A percentile compares a stretch with the other conserved stretches of the same genome.
Conservation (phyloP, 2,329 filamentous ascomycete genomes). For the Neofusicoccum sp. region DNA sequence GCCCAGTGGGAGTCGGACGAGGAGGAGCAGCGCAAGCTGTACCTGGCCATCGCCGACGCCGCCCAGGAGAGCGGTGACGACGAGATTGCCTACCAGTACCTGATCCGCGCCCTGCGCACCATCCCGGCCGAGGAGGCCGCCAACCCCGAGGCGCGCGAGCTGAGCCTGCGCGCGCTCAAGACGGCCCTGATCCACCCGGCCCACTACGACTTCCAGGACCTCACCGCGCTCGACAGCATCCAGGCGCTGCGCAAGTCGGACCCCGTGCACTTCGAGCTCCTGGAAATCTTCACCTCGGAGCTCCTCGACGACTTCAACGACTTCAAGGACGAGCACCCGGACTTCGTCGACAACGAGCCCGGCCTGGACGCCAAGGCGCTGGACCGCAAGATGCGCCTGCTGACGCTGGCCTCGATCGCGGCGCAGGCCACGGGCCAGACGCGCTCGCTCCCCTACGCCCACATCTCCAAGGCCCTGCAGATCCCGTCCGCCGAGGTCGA, state of each 20-base stretch:
- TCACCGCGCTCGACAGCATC: conserved; percentile 70
- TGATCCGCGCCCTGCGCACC: conserved; percentile 72
- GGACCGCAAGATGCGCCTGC: conserved; percentile 91
- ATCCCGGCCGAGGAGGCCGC: conserved; percentile 62
- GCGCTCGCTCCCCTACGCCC: conserved; percentile 83
- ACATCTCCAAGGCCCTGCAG: conserved; percentile 81
- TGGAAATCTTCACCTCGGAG: conserved; percentile 93
- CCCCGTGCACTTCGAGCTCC: conserved; percentile 81
- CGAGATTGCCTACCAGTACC: conserved; percentile 72
- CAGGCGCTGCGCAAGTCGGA: conserved; percentile 85
- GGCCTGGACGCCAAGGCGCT: conserved; percentile 69
- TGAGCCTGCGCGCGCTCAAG: conserved; percentile 64
- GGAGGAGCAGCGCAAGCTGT: conserved; percentile 81
- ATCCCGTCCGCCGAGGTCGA: conserved; percentile 83
- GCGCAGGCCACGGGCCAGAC: conserved; percentile 67
- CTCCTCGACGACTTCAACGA: conserved; percentile 93
- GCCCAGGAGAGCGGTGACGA: conserved; percentile 76
- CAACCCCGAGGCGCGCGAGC: conserved; percentile 54
- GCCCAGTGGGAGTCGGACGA: conserved; percentile 76
- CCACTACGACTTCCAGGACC: conserved; percentile 71
- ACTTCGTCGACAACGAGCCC: conserved; percentile 76
- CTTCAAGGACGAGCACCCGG: conserved; percentile 87
- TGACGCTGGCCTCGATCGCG: conserved; percentile 87
- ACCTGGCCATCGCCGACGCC: conserved; percentile 76
- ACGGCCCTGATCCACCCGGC: conserved; percentile 63